Evolutionary conservation across 257 asterid genomes (phyloP).

Genomic region (Leonotis leonurus): DNA sequence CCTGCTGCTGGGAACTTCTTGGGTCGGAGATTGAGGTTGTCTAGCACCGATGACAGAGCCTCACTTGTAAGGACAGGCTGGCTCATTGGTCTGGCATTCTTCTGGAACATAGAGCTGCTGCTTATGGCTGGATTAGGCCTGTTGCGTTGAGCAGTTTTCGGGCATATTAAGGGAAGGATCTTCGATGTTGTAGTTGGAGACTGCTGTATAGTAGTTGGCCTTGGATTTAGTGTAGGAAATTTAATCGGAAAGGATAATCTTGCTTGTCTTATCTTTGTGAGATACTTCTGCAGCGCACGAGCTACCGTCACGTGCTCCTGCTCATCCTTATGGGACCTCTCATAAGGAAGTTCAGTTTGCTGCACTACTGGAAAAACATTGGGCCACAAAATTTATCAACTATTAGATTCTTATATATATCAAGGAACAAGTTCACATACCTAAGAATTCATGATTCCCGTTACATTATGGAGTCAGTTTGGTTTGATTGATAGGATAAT

Average conservation of each 20-base stretch:
- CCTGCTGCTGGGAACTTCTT: conserved; percentile 77
- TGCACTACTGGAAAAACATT: conserved; percentile 54
- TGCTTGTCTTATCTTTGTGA: conserved; percentile 55
- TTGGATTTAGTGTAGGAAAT: conserved; percentile 54
- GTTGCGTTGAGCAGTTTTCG: conserved; percentile 48
- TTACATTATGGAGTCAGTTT: too few species aligned
- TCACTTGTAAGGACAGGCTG: conserved; percentile 37
- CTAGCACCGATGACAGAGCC: conserved; percentile 28
- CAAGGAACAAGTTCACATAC: neutral
- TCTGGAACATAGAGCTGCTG: conserved; percentile 33
- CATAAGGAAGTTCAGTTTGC: conserved; percentile 57
- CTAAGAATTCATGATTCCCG: too few species aligned
- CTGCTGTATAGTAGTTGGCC: conserved; percentile 50
- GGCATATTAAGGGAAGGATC: conserved; percentile 86
- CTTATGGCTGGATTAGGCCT: conserved; percentile 34
- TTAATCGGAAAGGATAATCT: conserved; percentile 65
- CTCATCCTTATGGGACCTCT: conserved; percentile 60
- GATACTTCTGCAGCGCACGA: conserved; percentile 78
- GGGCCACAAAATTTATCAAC: conserved; percentile 8
- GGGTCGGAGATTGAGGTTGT: conserved; percentile 26
- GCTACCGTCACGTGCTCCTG: conserved; percentile 93
- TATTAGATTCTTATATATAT: neutral
- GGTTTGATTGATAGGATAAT: too few species aligned
- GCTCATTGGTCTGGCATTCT: conserved; percentile 27
- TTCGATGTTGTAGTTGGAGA: conserved; percentile 67